Base-by-base conservation (phyloP, 225 moss, liverwort and hornwort species). In the Marchantia polymorpha region DNA sequence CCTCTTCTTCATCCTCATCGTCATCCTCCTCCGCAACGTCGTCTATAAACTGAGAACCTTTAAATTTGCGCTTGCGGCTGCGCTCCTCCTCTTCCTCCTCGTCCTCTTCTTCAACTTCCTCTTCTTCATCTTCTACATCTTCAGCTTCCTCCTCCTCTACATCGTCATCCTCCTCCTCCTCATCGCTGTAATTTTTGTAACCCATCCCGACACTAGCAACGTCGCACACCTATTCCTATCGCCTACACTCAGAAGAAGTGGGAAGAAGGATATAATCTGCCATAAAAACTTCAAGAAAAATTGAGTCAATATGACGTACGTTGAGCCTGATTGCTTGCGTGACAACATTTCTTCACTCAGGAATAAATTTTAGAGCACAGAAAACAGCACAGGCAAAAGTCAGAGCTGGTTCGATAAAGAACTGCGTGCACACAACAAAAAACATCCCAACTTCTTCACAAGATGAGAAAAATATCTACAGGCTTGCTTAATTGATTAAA, bases 21-120 rank as follows among this genome's bases (percentile, higher is more conserved):
- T 97, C 96, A 61, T 96, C 96, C 85, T 97, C 96, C 75, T 97
- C 96, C 19, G 93, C 96, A 22, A 93, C 92, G 72, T 94, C 92
- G 61, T 97, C 96, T 14, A 97, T 90, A 65, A 92, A 97, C 64
- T 92, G 90, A 16, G 94, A 94, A 53, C 93, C 91, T 89, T 93
- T 88, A 64, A 54, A 76, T 70, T 96, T 96, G 75, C 91, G 91
- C 82, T 96, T 96, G 52, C 90, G 91, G 78, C 87, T 85, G 61
- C 77, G 85, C 70, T 88, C 87, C 63, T 77, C 84, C 59, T 82
- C 79, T 54, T 82, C 82, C 29, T 82, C 83, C 55, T 85, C 85
- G 9, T 85, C 84, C 15, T 85, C 87, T n/a, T 87, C 87, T 47
- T 82, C 81, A 11, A 64, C 85, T 16, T 80, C 85, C 23, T 66